Percentiles rank a stretch among this genome's conserved stretches.
phyloP scores from a whole-genome alignment of 495 filamentous ascomycete genomes.

The Penicillium taxi region DNA sequence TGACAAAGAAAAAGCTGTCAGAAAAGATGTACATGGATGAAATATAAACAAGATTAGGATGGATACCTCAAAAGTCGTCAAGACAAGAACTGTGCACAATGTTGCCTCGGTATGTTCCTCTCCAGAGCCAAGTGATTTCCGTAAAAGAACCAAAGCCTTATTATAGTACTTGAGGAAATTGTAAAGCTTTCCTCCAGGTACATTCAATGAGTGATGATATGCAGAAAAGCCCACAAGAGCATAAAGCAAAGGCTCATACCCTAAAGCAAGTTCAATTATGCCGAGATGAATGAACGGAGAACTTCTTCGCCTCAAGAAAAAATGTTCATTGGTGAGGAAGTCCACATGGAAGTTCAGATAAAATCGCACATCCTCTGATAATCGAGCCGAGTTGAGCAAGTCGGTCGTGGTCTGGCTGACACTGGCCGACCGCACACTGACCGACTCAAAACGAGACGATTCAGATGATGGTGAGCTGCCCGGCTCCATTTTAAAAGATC shows the following conservation, averaged over 20 bases:
- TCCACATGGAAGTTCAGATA: constrained; percentile 73
- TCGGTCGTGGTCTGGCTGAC: constrained; percentile 25
- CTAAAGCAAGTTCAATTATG: constrained; percentile 62
- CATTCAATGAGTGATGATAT: constrained; percentile 69
- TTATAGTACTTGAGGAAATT: constrained; percentile 89
- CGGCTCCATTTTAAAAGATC: constrained; percentile 25
- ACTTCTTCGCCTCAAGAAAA: constrained; percentile 60
- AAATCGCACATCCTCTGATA: constrained; percentile 62
- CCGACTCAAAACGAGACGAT: constrained; percentile 26
- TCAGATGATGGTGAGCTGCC: constrained; percentile 42
- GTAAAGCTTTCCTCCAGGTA: constrained; percentile 60
- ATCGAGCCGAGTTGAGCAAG: constrained; percentile 30
- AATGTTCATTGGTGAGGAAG: constrained; percentile 70
- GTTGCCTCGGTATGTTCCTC: constrained; percentile 67
- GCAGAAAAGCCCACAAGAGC: constrained; percentile 87
- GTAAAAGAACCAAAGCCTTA: constrained; percentile 67
- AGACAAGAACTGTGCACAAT: constrained; percentile 79
- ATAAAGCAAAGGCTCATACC: constrained; percentile 76
- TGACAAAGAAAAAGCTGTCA: constrained; percentile 21
- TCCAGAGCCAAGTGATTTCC: constrained; percentile 59
- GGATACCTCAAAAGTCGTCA: constrained; percentile 86
- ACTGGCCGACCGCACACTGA: constrained; percentile 28
- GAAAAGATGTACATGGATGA: background rate
- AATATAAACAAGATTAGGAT: background rate
- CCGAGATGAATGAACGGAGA: constrained; percentile 63